These are phyloP conservation scores for Alternaria solani DNA, from an alignment of 2,329 filamentous ascomycete species.

Conservation along the genomic window DNA sequence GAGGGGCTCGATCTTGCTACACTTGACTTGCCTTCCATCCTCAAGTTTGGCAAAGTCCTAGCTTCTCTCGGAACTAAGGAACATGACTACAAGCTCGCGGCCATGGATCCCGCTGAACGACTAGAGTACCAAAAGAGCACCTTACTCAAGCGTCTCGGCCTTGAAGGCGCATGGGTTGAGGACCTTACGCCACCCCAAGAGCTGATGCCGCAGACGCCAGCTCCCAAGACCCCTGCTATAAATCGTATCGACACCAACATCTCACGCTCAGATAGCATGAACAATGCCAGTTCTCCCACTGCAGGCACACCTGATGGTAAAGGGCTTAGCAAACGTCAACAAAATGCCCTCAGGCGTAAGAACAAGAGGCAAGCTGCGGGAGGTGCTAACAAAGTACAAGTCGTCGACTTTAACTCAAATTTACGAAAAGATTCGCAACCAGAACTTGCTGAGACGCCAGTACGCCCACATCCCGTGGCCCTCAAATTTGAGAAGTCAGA, in stretches of 20 bases:
- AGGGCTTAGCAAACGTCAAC: conserved; percentile 84
- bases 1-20: conserved; percentile 75
- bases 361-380: conserved; percentile 89
- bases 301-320: conserved; percentile 52
- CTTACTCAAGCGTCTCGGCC: conserved; percentile 78
- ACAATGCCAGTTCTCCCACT: conserved; percentile 57
- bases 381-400: conserved; percentile 86
- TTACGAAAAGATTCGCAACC: conserved; percentile 67
- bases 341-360: conserved; percentile 94
- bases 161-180: conserved; percentile 83
- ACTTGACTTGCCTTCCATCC: conserved; percentile 79
- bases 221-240: conserved; percentile 44
- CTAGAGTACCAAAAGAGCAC: conserved; percentile 91
- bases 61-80: conserved; percentile 81
- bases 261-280: conserved; percentile 56
- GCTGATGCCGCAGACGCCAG: conserved; percentile 54
- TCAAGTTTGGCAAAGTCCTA: conserved; percentile 84
- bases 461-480: conserved; percentile 55
- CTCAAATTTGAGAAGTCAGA: conserved; percentile 69
- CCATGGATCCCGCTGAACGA: conserved; percentile 80
- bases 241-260: conserved; percentile 62
- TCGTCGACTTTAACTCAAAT: conserved; percentile 82
- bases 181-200: conserved; percentile 79
- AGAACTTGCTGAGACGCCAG: conserved; percentile 64
- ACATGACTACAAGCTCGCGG: conserved; percentile 83